Evolutionary conservation across 768 basidiomycete species (phyloP), one percentile per base, ranked within the genome.

Genomic region (Amanita molliuscula): DNA sequence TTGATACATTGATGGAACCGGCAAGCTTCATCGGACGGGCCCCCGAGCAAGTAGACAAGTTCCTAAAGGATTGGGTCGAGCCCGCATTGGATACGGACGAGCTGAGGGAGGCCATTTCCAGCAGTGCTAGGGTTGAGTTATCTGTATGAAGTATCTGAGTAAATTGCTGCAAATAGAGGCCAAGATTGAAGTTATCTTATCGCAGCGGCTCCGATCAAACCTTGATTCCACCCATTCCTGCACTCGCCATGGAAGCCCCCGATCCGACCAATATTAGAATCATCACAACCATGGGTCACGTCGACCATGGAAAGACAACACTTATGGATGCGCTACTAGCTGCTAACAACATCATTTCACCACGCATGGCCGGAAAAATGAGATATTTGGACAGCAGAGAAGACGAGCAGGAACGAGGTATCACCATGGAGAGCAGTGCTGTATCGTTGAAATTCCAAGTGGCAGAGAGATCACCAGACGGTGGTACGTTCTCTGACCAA

Each of bases 351-450:
- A 98, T 99, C 62, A 97, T 99, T 59, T 97, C 95, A 0, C 67
- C 83, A 8, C 72, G 88, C 48, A 88, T 97, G 83, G 95, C 93
- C 2, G 96, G 96, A 8, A 98, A 96, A 64, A 82, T 98, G 65
- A 75, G 96, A 48, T 99, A 95, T 63, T 72, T 98, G 47, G 96
- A 99, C 62, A 90, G 86, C 52, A 75, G 96, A 56, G 93, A 97
- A 62, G 96, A 98, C 59, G 96, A 99, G 61, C 94, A 97, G 59
- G 85, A 98, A 66, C 73, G 96, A 44, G 96, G 96, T 2, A 99
- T 99, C 53, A 98, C 96, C 0, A 98, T 99, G 96, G 94, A 99
- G 67, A 91, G 89, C 55, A 93, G 89, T 63, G 94, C 96, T 0
- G 86, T 98, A 5, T 92, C 88, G 3, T 70, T 97, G 48, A 78